A percentile compares a stretch with the other conserved stretches of the same genome.
These are phyloP conservation scores for Salix viminalis DNA, from an alignment of 345 rosid species.

Conservation along the genomic window DNA sequence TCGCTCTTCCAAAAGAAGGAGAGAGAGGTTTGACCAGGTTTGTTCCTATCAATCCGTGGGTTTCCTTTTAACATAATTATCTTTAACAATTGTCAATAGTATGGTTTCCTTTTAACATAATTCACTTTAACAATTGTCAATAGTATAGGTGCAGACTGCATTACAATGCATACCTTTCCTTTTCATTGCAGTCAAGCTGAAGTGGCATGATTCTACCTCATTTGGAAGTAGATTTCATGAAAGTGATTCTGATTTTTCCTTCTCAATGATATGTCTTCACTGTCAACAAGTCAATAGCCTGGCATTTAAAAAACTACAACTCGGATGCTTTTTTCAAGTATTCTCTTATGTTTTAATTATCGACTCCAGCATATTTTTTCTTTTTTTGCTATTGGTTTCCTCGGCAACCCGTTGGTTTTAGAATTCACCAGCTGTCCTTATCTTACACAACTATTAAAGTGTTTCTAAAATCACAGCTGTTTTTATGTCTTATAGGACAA, in stretches of 20 bases:
- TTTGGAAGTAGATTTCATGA: too few relatives aligned
- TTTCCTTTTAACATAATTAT: constrained; percentile 1
- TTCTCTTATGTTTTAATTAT: background rate
- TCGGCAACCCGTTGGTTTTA: too few relatives aligned
- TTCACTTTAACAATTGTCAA: background rate
- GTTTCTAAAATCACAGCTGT: background rate
- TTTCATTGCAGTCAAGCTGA: background rate
- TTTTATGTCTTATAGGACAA: constrained; percentile 51
- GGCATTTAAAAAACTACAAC: too few relatives aligned
- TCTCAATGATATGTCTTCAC: too few relatives aligned
- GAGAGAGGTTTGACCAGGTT: constrained; percentile 86
- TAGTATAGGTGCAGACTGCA: background rate
- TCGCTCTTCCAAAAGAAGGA: constrained; percentile 67
- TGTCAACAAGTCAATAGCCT: too few relatives aligned
- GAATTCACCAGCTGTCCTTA: too few relatives aligned
- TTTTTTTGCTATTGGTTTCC: too few relatives aligned
- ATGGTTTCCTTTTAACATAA: background rate
- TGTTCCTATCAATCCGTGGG: constrained; percentile 4
- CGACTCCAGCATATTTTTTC: background rate
- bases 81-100: background rate
- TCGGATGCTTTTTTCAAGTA: background rate
- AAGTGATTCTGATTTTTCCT: too few relatives aligned
- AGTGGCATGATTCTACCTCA: background rate
- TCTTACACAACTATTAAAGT: background rate
- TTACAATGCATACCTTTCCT: background rate